Evolutionary conservation across 106 monocot genomes (phyloP).

Genomic region (Gastrodia elata): DNA sequence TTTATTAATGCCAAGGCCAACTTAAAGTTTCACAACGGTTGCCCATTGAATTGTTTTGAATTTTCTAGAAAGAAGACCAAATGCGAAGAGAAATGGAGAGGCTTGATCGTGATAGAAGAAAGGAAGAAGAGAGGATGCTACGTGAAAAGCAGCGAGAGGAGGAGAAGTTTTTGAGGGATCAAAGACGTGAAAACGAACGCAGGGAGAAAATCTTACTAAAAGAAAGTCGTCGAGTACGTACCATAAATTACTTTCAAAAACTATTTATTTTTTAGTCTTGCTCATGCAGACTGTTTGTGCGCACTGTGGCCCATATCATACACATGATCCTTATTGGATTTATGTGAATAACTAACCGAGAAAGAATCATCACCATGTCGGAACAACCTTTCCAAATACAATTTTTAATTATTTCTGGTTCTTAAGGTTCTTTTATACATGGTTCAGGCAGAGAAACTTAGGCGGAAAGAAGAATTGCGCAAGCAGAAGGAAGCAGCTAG

Average conservation of each 20-base stretch:
- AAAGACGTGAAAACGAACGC: conserved; percentile 73
- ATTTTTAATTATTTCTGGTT: not conserved
- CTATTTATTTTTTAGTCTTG: not conserved
- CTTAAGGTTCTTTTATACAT: not conserved
- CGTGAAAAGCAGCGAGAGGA: conserved; percentile 88
- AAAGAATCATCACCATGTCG: not conserved
- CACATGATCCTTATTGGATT: not conserved
- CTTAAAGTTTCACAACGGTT: not conserved
- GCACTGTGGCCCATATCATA: not conserved
- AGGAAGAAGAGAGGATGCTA: conserved; percentile 89
- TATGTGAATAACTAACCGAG: not conserved
- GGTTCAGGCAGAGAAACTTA: conserved; percentile 78
- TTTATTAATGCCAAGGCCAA: conserved; percentile 7
- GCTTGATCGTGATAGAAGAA: conserved; percentile 79
- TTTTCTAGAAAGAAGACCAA: conserved; percentile 74
- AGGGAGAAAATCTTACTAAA: conserved; percentile 81
- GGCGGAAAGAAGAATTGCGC: conserved; percentile 73
- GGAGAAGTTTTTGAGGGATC: conserved; percentile 75
- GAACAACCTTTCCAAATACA: not conserved
- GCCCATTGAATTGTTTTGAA: not conserved
- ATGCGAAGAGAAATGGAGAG: conserved; percentile 90
- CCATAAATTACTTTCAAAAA: not conserved
- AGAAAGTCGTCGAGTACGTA: conserved; percentile 57
- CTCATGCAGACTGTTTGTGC: no score
- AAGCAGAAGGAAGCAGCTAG: conserved; percentile 90